phyloP scores from a whole-genome alignment of 371 early-diverging fungal genomes.

The Saksenaea oblongispora region DNA sequence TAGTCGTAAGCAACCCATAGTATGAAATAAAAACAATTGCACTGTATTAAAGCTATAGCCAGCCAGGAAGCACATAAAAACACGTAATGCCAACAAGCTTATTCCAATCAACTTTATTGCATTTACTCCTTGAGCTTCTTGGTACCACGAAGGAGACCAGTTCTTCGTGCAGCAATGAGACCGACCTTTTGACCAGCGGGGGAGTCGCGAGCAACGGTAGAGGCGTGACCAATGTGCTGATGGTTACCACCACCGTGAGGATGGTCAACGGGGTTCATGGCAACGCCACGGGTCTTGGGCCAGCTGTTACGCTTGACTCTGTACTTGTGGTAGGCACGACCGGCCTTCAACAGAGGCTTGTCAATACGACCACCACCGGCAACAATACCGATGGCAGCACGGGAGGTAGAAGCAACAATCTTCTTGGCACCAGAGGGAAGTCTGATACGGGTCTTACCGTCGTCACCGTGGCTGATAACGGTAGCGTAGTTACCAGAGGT shows the following conservation, averaged over 20 bases:
- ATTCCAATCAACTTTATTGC: background rate
- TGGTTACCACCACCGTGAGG: constrained; percentile 83
- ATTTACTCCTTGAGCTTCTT: constrained; percentile 79
- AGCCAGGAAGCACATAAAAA: background rate
- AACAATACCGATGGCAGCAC: constrained; percentile 98
- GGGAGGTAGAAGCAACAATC: constrained; percentile 86
- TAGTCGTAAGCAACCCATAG: no score
- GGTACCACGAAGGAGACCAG: constrained; percentile 99
- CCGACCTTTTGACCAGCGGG: constrained; percentile 99
- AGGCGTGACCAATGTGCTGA: constrained; percentile 99
- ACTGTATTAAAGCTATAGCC: no score
- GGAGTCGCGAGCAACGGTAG: constrained; percentile 95
- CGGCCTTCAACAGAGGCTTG: constrained; percentile 99
- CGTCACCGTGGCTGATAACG: constrained; percentile 99
- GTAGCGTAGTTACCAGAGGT: constrained; percentile 99
- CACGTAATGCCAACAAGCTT: background rate
- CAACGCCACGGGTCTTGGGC: constrained; percentile 99
- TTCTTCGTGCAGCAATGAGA: constrained; percentile 99
- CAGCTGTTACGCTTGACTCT: constrained; percentile 98
- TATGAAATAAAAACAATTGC: no score
- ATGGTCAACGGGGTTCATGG: constrained; percentile 99
- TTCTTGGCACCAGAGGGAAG: constrained; percentile 99
- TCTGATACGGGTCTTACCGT: constrained; percentile 96
- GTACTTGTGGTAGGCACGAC: constrained; percentile 98
- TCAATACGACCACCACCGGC: constrained; percentile 99